phyloP scores from a whole-genome alignment of 2,329 filamentous ascomycete genomes.

The Malbranchea cinnamomea region DNA sequence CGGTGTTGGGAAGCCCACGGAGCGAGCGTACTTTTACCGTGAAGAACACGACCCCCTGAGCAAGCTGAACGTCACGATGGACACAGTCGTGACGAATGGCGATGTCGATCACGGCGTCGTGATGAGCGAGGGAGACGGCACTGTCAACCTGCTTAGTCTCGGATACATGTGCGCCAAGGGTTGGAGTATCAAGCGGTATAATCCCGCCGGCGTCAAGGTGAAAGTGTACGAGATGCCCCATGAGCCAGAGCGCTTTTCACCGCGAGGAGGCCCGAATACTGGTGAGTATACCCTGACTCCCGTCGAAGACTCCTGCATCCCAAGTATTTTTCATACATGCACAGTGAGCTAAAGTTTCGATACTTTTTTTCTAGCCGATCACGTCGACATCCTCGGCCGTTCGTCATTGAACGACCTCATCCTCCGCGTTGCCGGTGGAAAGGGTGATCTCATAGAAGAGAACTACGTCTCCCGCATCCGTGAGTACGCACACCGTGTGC shows the following conservation, averaged over 20 bases:
- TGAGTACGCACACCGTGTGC: slow-evolving; percentile 69
- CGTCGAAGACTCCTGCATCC: too few species aligned
- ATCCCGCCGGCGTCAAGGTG: slow-evolving; percentile 67
- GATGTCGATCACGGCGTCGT: slow-evolving; percentile 73
- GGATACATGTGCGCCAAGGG: slow-evolving; percentile 97
- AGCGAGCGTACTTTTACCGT: slow-evolving; percentile 84
- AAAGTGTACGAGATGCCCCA: slow-evolving; percentile 93
- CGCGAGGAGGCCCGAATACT: slow-evolving; percentile 54
- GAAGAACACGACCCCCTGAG: slow-evolving; percentile 50
- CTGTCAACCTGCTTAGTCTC: slow-evolving; percentile 77
- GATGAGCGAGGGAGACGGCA: slow-evolving; percentile 91
- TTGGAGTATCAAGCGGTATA: slow-evolving; percentile 88
- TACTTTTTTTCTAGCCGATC: slow-evolving; percentile 51
- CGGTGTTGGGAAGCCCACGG: slow-evolving; percentile 80
- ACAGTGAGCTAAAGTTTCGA: neutral
- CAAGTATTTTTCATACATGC: too few species aligned
- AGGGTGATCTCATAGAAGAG: slow-evolving; percentile 63
- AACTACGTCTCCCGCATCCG: slow-evolving; percentile 66
- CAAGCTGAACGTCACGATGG: slow-evolving; percentile 38
- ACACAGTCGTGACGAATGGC: slow-evolving; percentile 33
- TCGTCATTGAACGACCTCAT: slow-evolving; percentile 84
- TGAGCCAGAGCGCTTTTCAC: slow-evolving; percentile 83
- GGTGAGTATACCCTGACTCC: slow-evolving; percentile 24
- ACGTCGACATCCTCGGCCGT: slow-evolving; percentile 88
- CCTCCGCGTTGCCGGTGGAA: slow-evolving; percentile 69